These are phyloP conservation scores for Diaporthe sp. DNA, from an alignment of 2,329 filamentous ascomycete genomes.

Conservation along the genomic window DNA sequence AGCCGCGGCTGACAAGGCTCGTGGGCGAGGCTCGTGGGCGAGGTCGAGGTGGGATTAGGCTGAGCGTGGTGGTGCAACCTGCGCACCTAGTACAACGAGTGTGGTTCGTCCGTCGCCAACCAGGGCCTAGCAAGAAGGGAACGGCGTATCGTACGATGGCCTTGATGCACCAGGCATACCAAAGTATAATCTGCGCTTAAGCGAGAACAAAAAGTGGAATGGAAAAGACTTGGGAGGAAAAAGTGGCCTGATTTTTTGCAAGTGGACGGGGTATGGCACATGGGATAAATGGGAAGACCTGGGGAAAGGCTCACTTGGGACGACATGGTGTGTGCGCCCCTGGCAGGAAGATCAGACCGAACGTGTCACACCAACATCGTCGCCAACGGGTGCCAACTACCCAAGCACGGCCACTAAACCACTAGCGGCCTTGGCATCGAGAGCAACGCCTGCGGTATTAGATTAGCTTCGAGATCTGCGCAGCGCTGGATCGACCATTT, in stretches of 20 bases:
- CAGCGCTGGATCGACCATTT: slow-evolving; percentile 8
- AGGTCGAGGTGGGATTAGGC: neutral
- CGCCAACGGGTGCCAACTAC: slow-evolving; percentile 2
- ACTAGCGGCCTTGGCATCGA: slow-evolving; percentile 9
- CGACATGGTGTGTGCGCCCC: slow-evolving; percentile 9
- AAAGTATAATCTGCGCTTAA: slow-evolving; percentile 21
- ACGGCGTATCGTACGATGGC: slow-evolving; percentile 17
- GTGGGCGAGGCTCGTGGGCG: neutral
- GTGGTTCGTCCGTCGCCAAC: slow-evolving; percentile 14
- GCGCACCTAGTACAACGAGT: slow-evolving; percentile 16
- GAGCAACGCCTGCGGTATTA: neutral
- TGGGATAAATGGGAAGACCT: slow-evolving; percentile 19
- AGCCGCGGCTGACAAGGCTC: neutral
- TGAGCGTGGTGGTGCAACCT: neutral
- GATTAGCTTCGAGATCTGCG: slow-evolving; percentile 18
- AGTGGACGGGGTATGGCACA: neutral
- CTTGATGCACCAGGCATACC: slow-evolving; percentile 26
- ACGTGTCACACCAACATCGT: slow-evolving; percentile 33
- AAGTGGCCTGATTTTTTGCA: neutral
- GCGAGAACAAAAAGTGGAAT: slow-evolving; percentile 34
- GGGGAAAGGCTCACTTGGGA: slow-evolving; percentile 3
- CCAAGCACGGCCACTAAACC: slow-evolving; percentile 12
- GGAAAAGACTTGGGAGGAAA: slow-evolving; percentile 1
- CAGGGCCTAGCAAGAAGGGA: neutral
- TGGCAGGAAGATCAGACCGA: slow-evolving; percentile 35